Conservation (phyloP, 345 rosid genomes). For the Pugionium cornutum region DNA sequence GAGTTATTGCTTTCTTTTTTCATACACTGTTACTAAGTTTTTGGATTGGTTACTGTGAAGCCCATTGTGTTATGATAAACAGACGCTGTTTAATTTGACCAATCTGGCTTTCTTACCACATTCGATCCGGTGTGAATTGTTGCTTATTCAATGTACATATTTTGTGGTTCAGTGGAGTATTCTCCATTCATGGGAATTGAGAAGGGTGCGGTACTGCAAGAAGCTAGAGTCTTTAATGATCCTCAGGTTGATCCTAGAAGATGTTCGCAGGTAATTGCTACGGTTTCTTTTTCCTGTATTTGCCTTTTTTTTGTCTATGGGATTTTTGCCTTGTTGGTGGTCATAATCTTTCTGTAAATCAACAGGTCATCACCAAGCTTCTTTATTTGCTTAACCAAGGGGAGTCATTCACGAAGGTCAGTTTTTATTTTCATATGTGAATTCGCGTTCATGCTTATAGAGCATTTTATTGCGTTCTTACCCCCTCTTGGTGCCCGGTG, state of each 20-base stretch:
- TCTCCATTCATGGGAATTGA: conserved; percentile 95
- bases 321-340: conserved; percentile 10
- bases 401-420: conserved; percentile 86
- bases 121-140: conserved; percentile 22
- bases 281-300: neutral
- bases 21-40: neutral
- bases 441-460: neutral
- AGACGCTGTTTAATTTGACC: conserved; percentile 7
- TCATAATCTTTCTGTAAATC: conserved; percentile 11
- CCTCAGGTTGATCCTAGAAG: conserved; percentile 96
- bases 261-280: conserved; percentile 84
- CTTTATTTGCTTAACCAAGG: conserved; percentile 97
- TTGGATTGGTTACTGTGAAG: neutral
- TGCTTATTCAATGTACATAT: neutral
- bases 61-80: conserved; percentile 1
- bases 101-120: neutral
- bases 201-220: conserved; percentile 98
- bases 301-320: conserved; percentile 8
- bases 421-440: conserved; percentile 17
- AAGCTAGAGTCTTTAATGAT: conserved; percentile 95
- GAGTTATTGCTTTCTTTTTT: neutral
- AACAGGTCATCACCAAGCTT: conserved; percentile 91
- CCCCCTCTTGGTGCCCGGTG: too few relatives aligned
- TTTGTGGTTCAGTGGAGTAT: conserved; percentile 59
- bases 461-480: neutral